Evolutionary conservation across 2,329 filamentous ascomycete genomes (phyloP), one percentile per base, ranked within the genome.

Genomic region (Epichloe glyceriae): DNA sequence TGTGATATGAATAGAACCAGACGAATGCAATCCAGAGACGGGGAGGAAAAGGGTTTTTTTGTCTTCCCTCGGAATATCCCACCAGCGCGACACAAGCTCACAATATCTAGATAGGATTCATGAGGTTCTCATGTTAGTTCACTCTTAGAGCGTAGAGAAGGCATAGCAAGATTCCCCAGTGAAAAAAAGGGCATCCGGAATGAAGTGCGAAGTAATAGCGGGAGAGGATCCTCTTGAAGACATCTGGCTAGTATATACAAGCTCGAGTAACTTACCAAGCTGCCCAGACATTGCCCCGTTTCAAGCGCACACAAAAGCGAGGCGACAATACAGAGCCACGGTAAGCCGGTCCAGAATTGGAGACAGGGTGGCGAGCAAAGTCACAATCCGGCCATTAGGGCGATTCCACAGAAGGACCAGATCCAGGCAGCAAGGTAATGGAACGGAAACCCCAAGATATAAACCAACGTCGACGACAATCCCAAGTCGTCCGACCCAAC

Each of bases 241-340:
- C 58, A 64, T 62, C 67, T 71, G 67, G 68, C 65, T 65, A 66
- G 68, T 73, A 75, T 74, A 71, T 75, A 75, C 73, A 76, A 69
- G 70, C 69, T 69, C 65, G 63, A 64, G 65, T 61, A 60, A 70
- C 73, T 75, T 67, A 75, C 73, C 73, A 72, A 69, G 72, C 73
- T 76, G 73, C 73, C 73, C 71, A 64, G 71, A 70, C 63, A 60
- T 63, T 60, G 62, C 64, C 65, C 58, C 56, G 58, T 56, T 57
- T 43, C 4, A 30, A 22, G 12, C 42, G 35, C 42, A 46, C 62
- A 56, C 17, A 51, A 47, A 37, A 35, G 33, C 37, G 6, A 33
- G 47, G 49, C 26, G 62, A 56, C 57, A 55, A 53, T 52, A 42
- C 54, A 54, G 51, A 50, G 40, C 44, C 41, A 46, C 42, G 45